These are phyloP conservation scores for Barnettozyma sp. DNA, from an alignment of 805 yeast genomes.

Conservation along the genomic window DNA sequence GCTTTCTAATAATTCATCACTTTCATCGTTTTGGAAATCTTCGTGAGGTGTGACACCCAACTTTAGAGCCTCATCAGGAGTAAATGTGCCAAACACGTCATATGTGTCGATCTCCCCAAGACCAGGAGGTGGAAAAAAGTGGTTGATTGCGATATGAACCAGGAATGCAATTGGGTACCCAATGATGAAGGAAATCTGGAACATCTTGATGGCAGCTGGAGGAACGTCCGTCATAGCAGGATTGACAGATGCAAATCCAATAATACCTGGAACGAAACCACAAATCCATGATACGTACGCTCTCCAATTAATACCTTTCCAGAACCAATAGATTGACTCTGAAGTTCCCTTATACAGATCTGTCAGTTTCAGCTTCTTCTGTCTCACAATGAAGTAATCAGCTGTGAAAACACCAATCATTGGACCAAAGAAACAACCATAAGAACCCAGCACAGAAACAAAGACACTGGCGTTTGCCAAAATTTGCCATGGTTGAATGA, in stretches of 20 bases:
- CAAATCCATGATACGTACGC: slow-evolving; percentile 32
- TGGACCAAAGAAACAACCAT: slow-evolving; percentile 39
- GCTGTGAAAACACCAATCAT: slow-evolving; percentile 33
- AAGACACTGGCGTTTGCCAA: slow-evolving; percentile 24
- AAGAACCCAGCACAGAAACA: slow-evolving; percentile 19
- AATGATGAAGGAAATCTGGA: slow-evolving; percentile 23
- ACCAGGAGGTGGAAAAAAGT: slow-evolving; percentile 26
- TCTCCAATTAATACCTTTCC: slow-evolving; percentile 38
- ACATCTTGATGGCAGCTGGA: slow-evolving; percentile 22
- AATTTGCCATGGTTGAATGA: slow-evolving; percentile 68
- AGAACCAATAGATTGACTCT: slow-evolving; percentile 36
- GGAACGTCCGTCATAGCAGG: slow-evolving; percentile 26
- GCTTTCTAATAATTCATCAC: background rate
- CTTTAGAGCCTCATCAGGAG: slow-evolving; percentile 28
- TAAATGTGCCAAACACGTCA: slow-evolving; percentile 30
- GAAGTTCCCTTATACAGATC: slow-evolving; percentile 32
- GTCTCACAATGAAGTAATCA: slow-evolving; percentile 32
- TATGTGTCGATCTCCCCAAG: slow-evolving; percentile 28
- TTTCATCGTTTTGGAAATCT: background rate
- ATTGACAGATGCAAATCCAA: slow-evolving; percentile 32
- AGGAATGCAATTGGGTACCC: slow-evolving; percentile 23
- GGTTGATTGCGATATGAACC: slow-evolving; percentile 20
- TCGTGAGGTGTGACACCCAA: slow-evolving; percentile 27
- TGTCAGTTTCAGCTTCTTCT: slow-evolving; percentile 32
- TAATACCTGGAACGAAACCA: slow-evolving; percentile 36